Percentiles rank a stretch among this genome's conserved stretches.
Conservation (phyloP, 2,329 filamentous ascomycete genomes). For the Aspergillus intermedius region DNA sequence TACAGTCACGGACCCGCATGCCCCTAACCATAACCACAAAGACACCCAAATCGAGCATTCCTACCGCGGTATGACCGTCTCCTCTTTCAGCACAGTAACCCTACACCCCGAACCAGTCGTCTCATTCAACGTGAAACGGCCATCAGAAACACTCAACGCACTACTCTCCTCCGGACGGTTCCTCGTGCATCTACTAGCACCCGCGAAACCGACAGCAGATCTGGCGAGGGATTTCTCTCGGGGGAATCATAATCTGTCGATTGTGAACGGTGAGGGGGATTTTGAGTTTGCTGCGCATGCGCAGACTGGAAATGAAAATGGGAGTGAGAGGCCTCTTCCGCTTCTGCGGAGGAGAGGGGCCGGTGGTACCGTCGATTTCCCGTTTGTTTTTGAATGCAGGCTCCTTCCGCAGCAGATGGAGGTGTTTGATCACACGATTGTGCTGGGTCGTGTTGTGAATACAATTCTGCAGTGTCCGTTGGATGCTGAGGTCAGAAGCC, state of each 20-base stretch:
- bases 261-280: constrained; percentile 19
- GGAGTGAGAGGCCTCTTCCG: constrained; percentile 16
- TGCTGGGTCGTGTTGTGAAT: constrained; percentile 32
- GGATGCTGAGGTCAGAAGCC: background rate
- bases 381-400: constrained; percentile 35
- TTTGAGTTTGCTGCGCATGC: constrained; percentile 22
- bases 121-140: constrained; percentile 55
- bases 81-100: constrained; percentile 55
- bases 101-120: constrained; percentile 51
- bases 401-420: constrained; percentile 31
- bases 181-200: constrained; percentile 46
- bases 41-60: constrained; percentile 15
- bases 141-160: constrained; percentile 51
- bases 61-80: constrained; percentile 52
- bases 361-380: constrained; percentile 22
- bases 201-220: constrained; percentile 23
- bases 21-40: background rate
- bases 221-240: constrained; percentile 36
- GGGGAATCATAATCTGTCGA: constrained; percentile 31
- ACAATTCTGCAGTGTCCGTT: constrained; percentile 14
- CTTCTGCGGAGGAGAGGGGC: constrained; percentile 17
- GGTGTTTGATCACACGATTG: constrained; percentile 36
- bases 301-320: background rate
- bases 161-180: constrained; percentile 43
- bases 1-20: constrained; percentile 38